Evolutionary conservation across 2,329 filamentous ascomycete genomes (phyloP), one percentile per base, ranked within the genome.

Genomic region (Penicillium griseofulvum): DNA sequence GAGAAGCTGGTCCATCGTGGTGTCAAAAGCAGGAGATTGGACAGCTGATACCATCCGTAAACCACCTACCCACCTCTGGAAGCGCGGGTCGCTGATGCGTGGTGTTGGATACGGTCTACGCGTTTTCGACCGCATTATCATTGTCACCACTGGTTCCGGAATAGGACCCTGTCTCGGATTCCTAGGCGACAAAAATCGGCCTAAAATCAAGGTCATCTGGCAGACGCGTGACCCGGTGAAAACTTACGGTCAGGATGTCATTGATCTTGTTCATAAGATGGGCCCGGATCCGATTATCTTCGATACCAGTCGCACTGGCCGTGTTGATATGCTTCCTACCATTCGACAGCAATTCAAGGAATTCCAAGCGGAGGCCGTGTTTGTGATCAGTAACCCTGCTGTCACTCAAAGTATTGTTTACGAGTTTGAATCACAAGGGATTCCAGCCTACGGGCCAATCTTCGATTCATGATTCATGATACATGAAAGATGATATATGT

Each of bases 21-120:
- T 91, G 16, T 89, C 87, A 46, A 87, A 86, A 60, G 87, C 87
- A 6, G 88, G 88, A 26, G 87, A 91, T 73, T 91, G 88, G 87
- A 91, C 88, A 0, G 76, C 76, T 17, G 75, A 78, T 36, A 81
- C 83, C 53, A 90, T 91, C 71, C 73, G 78, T 45, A 77, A 80
- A 46, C 83, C 84, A 3, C 87, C 87, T 1, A 79, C 74, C 0
- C 72, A 81, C 42, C 74, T 91, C 49, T 91, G 86, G 85, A 83
- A 87, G 4, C 83, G 87, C 48, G 87, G 87, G n/a, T 77, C 86
- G 0, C 86, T 87, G 1, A 81, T 85, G 5, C 84, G 81, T 53
- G 87, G 87, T 33, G 85, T 90, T 29, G 81, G 88, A 62, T 83
- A 86, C 58, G 80, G 87, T 49, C 82, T 87, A 16, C 81, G 82